Evolutionary conservation across 176 grass and related monocot genomes (phyloP).

Genomic region (Oryza meyeriana): DNA sequence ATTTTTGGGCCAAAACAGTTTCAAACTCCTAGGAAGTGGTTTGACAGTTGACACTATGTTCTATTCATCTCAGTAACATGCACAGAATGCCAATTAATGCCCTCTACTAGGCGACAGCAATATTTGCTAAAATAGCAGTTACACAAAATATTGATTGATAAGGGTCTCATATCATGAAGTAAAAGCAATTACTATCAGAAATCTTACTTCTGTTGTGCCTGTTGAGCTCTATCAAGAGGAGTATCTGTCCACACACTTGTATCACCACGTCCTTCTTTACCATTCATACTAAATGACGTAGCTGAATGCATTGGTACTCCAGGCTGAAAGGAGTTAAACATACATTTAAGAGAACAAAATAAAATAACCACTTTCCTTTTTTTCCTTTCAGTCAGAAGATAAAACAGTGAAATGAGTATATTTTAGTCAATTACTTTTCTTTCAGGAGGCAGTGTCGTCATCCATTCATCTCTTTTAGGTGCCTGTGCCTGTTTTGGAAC

Average conservation of each 20-base stretch:
- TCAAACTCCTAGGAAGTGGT: neutral
- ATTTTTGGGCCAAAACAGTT: neutral
- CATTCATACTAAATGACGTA: conserved; percentile 77
- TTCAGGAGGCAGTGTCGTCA: conserved; percentile 94
- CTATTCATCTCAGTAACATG: neutral
- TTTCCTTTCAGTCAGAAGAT: neutral
- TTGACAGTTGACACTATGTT: neutral
- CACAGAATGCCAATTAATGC: conserved; percentile 3
- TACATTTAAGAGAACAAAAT: conserved; percentile 5
- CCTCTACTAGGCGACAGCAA: neutral
- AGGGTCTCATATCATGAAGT: neutral
- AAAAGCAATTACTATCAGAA: neutral
- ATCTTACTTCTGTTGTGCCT: conserved; percentile 79
- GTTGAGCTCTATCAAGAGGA: conserved; percentile 86
- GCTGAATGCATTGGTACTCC: conserved; percentile 91
- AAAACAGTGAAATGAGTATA: conserved; percentile 2
- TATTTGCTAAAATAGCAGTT: neutral
- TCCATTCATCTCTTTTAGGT: conserved; percentile 95
- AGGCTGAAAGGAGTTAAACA: conserved; percentile 41
- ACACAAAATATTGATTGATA: neutral
- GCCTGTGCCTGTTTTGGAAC: conserved; percentile 60
- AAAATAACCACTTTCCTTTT: neutral
- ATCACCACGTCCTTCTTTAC: conserved; percentile 89
- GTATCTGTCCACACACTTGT: conserved; percentile 81
- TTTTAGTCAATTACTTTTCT: conserved; percentile 69